Evolutionary conservation across 345 rosid species (phyloP).

Genomic region (Eutrema yunnanense): DNA sequence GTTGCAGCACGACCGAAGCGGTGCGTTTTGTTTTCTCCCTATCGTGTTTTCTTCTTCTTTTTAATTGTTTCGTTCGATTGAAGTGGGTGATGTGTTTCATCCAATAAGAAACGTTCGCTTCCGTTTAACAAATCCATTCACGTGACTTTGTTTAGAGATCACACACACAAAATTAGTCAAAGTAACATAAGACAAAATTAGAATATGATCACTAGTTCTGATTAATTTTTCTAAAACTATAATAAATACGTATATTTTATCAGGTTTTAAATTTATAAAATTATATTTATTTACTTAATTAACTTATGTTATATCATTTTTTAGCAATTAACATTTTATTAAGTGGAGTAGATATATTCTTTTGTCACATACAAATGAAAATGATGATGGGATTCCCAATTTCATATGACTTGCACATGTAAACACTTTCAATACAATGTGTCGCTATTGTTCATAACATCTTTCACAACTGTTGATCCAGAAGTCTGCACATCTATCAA

Average conservation of each 20-base stretch:
- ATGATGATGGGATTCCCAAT: background rate
- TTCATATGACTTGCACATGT: constrained; percentile 4
- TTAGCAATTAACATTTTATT: no score
- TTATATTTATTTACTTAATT: no score
- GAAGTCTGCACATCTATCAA: background rate
- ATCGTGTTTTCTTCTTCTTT: background rate
- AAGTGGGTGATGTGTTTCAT: constrained; percentile 24
- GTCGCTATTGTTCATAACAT: background rate
- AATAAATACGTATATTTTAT: no score
- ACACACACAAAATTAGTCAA: background rate
- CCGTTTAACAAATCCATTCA: background rate
- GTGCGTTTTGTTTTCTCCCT: constrained; percentile 25
- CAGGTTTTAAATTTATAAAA: background rate
- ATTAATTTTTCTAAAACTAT: background rate
- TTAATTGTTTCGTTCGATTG: constrained; percentile 15
- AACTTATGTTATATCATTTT: background rate
- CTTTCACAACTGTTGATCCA: constrained; percentile 14
- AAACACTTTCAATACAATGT: background rate
- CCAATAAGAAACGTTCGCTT: constrained; percentile 24
- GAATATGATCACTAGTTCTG: background rate
- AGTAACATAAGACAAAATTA: constrained; percentile 2
- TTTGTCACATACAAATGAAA: no score
- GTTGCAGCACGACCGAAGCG: constrained; percentile 30
- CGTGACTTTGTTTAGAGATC: background rate
- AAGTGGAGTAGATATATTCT: no score